These are phyloP conservation scores for Kitagawia praeruptora DNA, from an alignment of 129 eudicot species.

Conservation along the genomic window DNA sequence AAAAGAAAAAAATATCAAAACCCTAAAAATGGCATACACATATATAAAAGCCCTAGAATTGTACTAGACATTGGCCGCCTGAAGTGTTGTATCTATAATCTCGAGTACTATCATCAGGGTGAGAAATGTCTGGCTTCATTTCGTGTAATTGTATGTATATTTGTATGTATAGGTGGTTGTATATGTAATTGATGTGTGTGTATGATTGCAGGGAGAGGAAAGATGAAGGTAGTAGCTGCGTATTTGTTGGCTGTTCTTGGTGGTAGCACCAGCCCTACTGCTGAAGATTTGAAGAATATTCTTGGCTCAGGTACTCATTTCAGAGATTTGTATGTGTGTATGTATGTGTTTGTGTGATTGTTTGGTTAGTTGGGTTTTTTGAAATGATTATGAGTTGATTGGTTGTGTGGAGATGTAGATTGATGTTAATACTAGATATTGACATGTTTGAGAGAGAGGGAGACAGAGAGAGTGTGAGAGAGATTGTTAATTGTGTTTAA, in stretches of 20 bases:
- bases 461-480: too few species aligned
- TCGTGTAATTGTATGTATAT: not conserved
- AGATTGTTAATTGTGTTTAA: too few species aligned
- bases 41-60: not conserved
- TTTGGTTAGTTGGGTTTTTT: not conserved
- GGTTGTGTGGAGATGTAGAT: too few species aligned
- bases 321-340: not conserved
- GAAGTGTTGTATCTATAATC: not conserved
- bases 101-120: not conserved
- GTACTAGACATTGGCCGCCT: not conserved
- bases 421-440: too few species aligned
- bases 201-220: not conserved
- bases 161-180: not conserved
- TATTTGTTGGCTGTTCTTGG: slow-evolving; percentile 39
- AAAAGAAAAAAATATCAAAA: not conserved
- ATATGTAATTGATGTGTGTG: not conserved
- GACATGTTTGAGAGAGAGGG: not conserved
- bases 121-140: not conserved
- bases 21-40: not conserved
- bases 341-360: not conserved
- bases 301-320: slow-evolving; percentile 26
- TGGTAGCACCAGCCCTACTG: slow-evolving; percentile 24
- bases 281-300: slow-evolving; percentile 25
- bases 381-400: not conserved
- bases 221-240: slow-evolving; percentile 37